These are phyloP conservation scores for Lasiosphaeria miniovina DNA, from an alignment of 495 filamentous ascomycete genomes.

Conservation along the genomic window DNA sequence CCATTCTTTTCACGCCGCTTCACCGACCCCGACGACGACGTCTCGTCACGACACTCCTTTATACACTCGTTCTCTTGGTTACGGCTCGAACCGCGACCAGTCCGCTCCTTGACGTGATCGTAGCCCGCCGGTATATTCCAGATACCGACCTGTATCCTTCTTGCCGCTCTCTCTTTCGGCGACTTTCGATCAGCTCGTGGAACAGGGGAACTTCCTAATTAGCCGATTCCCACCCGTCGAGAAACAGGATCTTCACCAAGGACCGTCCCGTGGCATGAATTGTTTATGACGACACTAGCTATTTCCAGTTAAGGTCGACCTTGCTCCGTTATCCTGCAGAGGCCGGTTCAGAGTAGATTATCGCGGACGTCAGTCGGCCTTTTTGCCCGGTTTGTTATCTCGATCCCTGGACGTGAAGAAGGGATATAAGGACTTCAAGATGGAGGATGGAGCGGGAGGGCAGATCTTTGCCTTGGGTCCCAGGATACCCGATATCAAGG, in stretches of 20 bases:
- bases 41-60: constrained; percentile 31
- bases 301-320: constrained; percentile 17
- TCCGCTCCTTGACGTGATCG: constrained; percentile 9
- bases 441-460: constrained; percentile 27
- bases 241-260: constrained; percentile 19
- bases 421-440: constrained; percentile 17
- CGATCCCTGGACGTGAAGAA: constrained; percentile 4
- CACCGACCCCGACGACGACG: constrained; percentile 17
- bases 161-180: not conserved
- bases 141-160: not conserved
- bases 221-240: not conserved
- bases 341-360: constrained; percentile 5
- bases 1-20: constrained; percentile 38
- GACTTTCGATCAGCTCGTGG: not conserved
- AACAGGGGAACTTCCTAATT: not conserved
- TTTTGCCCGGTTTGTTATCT: not conserved
- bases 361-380: constrained; percentile 7
- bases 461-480: constrained; percentile 27
- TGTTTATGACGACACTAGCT: constrained; percentile 28
- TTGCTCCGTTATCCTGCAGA: constrained; percentile 14
- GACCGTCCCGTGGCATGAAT: constrained; percentile 22
- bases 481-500: constrained; percentile 21
- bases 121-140: not conserved
- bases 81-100: constrained; percentile 10
- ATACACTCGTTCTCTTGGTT: constrained; percentile 7